These are phyloP conservation scores for Lachnellula hyalina DNA, from an alignment of 2,329 filamentous ascomycete species.

Conservation along the genomic window DNA sequence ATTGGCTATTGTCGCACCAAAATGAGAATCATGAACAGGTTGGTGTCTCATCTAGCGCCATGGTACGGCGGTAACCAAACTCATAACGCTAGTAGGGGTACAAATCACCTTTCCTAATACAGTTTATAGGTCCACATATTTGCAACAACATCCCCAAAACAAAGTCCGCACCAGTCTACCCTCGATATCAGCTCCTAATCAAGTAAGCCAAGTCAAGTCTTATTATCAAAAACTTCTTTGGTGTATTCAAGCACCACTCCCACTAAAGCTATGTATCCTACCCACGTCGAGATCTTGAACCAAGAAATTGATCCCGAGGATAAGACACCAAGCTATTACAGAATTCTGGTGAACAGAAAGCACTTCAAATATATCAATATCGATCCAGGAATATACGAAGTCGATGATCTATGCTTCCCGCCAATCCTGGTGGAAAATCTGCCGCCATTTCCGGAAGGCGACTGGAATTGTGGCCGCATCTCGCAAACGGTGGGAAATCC, in stretches of 20 bases:
- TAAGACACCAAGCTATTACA: background rate
- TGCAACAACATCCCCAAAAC: no score
- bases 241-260: background rate
- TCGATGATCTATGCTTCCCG: slow-evolving; percentile 32
- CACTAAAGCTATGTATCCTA: background rate
- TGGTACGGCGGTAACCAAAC: no score
- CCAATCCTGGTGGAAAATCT: slow-evolving; percentile 31
- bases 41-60: no score
- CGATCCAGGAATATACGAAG: slow-evolving; percentile 31
- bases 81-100: no score
- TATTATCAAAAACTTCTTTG: no score
- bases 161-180: no score
- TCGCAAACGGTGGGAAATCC: slow-evolving; percentile 21
- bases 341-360: background rate
- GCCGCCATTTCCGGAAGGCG: slow-evolving; percentile 34
- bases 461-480: slow-evolving; percentile 38
- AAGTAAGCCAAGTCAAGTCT: no score
- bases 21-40: no score
- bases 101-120: no score
- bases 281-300: background rate
- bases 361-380: slow-evolving; percentile 38
- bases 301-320: background rate
- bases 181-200: no score
- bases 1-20: no score
- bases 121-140: no score